These are phyloP conservation scores for Liquidambar formosana DNA, from an alignment of 164 flowering plant species.

Conservation along the genomic window DNA sequence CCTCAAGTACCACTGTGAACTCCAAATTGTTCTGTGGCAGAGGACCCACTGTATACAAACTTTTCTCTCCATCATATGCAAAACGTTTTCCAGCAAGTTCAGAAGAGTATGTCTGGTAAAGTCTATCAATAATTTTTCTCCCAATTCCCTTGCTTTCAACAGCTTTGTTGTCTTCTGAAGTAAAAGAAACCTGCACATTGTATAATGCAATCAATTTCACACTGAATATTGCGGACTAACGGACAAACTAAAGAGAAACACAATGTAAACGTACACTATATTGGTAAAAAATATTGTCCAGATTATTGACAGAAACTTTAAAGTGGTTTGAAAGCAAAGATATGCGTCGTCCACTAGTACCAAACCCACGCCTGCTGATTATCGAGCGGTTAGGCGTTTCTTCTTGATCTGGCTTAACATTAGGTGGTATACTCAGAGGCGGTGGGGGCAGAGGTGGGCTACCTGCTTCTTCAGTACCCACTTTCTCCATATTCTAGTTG, in stretches of 20 bases:
- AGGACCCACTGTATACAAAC: conserved; percentile 63
- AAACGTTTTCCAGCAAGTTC: conserved; percentile 56
- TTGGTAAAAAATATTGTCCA: conserved; percentile 60
- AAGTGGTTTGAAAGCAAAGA: conserved; percentile 65
- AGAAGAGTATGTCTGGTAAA: conserved; percentile 56
- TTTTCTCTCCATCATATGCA: conserved; percentile 77
- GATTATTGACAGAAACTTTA: conserved; percentile 47
- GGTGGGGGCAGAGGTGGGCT: conserved; percentile 28
- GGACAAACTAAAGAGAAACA: background rate
- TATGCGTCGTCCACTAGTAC: conserved; percentile 50
- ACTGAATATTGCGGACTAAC: background rate
- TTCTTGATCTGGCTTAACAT: conserved; percentile 25
- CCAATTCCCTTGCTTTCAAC: conserved; percentile 60
- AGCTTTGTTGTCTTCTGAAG: conserved; percentile 38
- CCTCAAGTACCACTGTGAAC: conserved; percentile 66
- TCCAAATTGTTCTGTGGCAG: conserved; percentile 58
- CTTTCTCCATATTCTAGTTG: conserved; percentile 26
- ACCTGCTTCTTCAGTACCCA: conserved; percentile 14
- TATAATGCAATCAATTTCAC: conserved; percentile 5
- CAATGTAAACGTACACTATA: conserved; percentile 49
- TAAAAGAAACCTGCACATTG: conserved; percentile 56
- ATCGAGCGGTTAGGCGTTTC: conserved; percentile 35
- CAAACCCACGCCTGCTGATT: conserved; percentile 53
- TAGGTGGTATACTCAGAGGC: conserved; percentile 24
- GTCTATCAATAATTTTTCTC: conserved; percentile 56